These are phyloP conservation scores for Xylariales sp. DNA, from an alignment of 2,329 filamentous ascomycete genomes.

Conservation along the genomic window DNA sequence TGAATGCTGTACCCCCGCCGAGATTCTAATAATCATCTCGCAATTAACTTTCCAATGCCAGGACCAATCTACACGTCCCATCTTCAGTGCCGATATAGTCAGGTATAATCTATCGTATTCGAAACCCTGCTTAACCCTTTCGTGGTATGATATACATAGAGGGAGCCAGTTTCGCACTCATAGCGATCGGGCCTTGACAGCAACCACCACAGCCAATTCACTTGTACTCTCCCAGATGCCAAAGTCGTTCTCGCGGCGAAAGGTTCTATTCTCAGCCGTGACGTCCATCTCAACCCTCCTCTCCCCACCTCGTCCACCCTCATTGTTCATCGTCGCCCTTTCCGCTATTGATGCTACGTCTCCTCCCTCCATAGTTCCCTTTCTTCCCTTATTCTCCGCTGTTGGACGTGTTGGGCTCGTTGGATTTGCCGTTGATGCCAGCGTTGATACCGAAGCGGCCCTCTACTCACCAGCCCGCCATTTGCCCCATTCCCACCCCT, in stretches of 20 bases:
- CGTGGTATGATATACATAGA: too few species aligned
- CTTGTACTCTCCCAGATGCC: slow-evolving; percentile 46
- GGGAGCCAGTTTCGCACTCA: too few species aligned
- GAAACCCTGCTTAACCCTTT: too few species aligned
- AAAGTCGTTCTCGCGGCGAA: slow-evolving; percentile 46
- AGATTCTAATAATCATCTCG: too few species aligned
- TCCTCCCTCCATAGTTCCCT: slow-evolving; percentile 6
- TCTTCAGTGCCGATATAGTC: too few species aligned
- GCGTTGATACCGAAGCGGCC: too few species aligned
- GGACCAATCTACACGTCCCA: too few species aligned
- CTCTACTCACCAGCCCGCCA: neutral
- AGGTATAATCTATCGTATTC: too few species aligned
- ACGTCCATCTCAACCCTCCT: slow-evolving; percentile 33
- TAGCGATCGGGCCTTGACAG: slow-evolving; percentile 24
- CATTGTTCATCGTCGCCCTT: too few species aligned
- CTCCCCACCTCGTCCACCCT: slow-evolving; percentile 16
- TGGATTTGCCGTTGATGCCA: neutral
- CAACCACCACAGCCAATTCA: slow-evolving; percentile 46
- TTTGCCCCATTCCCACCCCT: slow-evolving; percentile 24
- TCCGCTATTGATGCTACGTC: neutral
- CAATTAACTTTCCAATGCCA: too few species aligned
- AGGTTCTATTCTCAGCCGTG: slow-evolving; percentile 42
- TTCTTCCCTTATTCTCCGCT: neutral
- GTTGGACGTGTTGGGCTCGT: too few species aligned
- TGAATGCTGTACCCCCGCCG: too few species aligned